phyloP scores from a whole-genome alignment of 1,139 yeast genomes.

The Chernovozyma aurita region DNA sequence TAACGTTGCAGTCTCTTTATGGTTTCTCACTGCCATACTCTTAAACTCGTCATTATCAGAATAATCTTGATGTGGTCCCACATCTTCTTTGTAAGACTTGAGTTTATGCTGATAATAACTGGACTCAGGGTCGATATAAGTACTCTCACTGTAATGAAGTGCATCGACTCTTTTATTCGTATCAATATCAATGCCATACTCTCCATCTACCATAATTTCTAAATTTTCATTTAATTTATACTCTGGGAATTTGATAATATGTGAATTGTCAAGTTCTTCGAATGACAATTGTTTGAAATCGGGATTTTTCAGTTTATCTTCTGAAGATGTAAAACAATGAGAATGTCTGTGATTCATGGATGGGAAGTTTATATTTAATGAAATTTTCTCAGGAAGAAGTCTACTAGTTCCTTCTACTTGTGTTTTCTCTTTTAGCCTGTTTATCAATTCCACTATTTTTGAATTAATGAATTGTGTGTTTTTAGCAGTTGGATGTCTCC shows the following conservation, averaged over 20 bases:
- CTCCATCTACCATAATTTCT: slow-evolving; percentile 9
- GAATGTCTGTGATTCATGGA: slow-evolving; percentile 26
- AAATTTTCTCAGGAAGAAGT: slow-evolving; percentile 6
- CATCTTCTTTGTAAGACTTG: slow-evolving; percentile 4
- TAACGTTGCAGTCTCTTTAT: slow-evolving; percentile 13
- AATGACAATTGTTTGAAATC: slow-evolving; percentile 9
- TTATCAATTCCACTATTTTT: slow-evolving; percentile 17
- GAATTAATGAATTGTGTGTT: slow-evolving; percentile 24
- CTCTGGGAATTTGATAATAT: slow-evolving; percentile 9
- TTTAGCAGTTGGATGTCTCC: slow-evolving; percentile 16
- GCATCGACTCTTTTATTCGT: slow-evolving; percentile 6
- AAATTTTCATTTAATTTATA: slow-evolving; percentile 8
- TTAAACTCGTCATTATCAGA: slow-evolving; percentile 13
- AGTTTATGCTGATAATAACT: slow-evolving; percentile 15
- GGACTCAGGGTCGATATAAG: slow-evolving; percentile 16
- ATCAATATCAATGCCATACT: slow-evolving; percentile 8
- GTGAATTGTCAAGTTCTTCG: not conserved
- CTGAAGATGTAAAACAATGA: slow-evolving; percentile 16
- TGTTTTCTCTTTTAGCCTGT: slow-evolving; percentile 8
- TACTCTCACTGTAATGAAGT: slow-evolving; percentile 7
- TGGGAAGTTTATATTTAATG: slow-evolving; percentile 29
- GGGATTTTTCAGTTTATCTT: slow-evolving; percentile 7
- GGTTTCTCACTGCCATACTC: slow-evolving; percentile 7
- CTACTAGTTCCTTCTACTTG: slow-evolving; percentile 1
- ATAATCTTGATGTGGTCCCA: slow-evolving; percentile 8